Evolutionary conservation across 2,329 filamentous ascomycete species (phyloP).

Genomic region (Trichoderma sp.): DNA sequence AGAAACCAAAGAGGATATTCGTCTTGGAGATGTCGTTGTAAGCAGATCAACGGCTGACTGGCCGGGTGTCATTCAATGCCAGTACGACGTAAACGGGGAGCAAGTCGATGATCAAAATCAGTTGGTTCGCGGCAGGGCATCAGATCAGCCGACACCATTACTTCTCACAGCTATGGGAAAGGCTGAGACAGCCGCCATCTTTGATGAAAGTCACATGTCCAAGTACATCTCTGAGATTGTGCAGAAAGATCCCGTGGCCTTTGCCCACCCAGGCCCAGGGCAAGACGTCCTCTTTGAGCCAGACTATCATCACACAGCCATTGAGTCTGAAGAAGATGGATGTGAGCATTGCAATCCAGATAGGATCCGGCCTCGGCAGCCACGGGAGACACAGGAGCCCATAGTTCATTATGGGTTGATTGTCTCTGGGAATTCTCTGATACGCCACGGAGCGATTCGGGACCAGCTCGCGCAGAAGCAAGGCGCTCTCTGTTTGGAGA

Average conservation of each 20-base stretch:
- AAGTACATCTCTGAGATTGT: neutral
- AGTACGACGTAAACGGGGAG: neutral
- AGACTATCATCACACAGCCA: neutral
- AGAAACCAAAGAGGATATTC: neutral
- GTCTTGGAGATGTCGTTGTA: slow-evolving; percentile 8
- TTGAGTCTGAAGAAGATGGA: neutral
- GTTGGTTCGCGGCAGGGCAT: neutral
- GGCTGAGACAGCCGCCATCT: slow-evolving; percentile 4
- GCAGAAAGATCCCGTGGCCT: neutral
- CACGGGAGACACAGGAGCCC: neutral
- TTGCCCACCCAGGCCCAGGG: neutral
- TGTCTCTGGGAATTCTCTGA: neutral
- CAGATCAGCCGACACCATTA: neutral
- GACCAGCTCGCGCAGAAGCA: neutral
- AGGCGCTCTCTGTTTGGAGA: slow-evolving; percentile 4
- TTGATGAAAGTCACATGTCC: slow-evolving; percentile 1
- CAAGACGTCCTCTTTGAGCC: slow-evolving; percentile 3
- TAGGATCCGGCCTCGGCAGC: neutral
- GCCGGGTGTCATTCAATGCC: neutral
- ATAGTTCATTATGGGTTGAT: neutral
- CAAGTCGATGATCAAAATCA: neutral
- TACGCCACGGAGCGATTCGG: neutral
- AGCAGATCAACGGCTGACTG: neutral
- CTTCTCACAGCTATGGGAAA: slow-evolving; percentile 9
- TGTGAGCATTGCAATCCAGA: neutral